These are phyloP conservation scores for Dacryopinax spathularia DNA, from an alignment of 768 basidiomycete species.

Conservation along the genomic window DNA sequence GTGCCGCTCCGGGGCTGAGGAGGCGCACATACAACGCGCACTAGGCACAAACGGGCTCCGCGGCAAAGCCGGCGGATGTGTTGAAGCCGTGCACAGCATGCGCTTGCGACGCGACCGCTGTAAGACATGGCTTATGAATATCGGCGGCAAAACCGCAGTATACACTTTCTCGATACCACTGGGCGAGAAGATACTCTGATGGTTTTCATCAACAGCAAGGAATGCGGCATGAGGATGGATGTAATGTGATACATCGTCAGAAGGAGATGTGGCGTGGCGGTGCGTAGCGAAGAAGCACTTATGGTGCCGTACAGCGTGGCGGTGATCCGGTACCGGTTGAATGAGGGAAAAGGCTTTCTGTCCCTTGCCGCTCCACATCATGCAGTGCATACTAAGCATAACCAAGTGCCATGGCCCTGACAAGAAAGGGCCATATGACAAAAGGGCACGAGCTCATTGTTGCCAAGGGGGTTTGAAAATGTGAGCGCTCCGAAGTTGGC, in stretches of 20 bases:
- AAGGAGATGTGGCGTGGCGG: conserved; percentile 1
- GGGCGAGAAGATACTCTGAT: not conserved
- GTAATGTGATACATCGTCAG: not conserved
- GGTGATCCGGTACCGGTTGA: conserved; percentile 4
- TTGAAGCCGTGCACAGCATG: conserved; percentile 3
- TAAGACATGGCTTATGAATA: conserved; percentile 5
- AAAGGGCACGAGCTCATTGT: not conserved
- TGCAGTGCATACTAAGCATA: not conserved
- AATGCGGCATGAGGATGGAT: not conserved
- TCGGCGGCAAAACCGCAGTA: not conserved
- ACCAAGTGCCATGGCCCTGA: not conserved
- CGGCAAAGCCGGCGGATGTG: conserved; percentile 1
- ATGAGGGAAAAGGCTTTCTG: not conserved
- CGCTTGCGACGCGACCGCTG: not conserved
- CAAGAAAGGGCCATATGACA: not conserved
- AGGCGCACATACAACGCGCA: not conserved
- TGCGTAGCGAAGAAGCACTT: not conserved
- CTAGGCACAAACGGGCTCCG: not conserved
- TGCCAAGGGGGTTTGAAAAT: not conserved
- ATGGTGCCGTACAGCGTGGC: conserved; percentile 1
- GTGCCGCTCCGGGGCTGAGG: not conserved
- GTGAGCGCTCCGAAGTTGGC: no score
- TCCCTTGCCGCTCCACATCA: not conserved
- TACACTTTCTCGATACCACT: not conserved
- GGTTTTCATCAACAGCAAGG: not conserved